phyloP scores from a whole-genome alignment of 2,329 filamentous ascomycete species.

The Microdochium bolleyi region DNA sequence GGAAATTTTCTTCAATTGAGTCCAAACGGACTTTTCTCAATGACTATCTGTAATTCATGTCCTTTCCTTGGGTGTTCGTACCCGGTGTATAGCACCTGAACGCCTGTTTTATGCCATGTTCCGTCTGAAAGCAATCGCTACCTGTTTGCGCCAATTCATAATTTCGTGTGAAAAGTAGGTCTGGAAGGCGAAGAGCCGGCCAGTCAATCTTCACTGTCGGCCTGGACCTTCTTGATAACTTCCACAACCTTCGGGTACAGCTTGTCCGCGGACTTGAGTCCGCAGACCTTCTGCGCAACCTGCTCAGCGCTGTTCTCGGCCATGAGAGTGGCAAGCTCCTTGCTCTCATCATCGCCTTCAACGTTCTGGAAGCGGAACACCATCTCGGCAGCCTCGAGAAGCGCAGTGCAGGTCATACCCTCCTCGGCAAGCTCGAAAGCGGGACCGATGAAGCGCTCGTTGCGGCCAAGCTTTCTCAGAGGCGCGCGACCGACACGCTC shows the following conservation, averaged over 20 bases:
- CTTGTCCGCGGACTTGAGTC: constrained; percentile 67
- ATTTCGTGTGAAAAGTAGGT: not conserved
- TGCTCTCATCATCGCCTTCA: constrained; percentile 82
- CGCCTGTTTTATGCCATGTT: not conserved
- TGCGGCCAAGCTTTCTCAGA: constrained; percentile 85
- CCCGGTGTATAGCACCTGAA: not conserved
- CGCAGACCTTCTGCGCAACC: constrained; percentile 74
- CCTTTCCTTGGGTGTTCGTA: not conserved
- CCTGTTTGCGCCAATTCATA: not conserved
- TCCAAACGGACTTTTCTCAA: not conserved
- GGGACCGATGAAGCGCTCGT: constrained; percentile 92
- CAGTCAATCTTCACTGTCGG: constrained; percentile 41
- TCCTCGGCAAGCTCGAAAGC: constrained; percentile 82
- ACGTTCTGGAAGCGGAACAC: constrained; percentile 94
- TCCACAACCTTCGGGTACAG: constrained; percentile 69
- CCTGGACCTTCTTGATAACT: constrained; percentile 78
- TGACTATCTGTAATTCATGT: not conserved
- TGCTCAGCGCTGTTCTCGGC: constrained; percentile 63
- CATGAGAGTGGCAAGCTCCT: constrained; percentile 79
- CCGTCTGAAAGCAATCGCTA: not conserved
- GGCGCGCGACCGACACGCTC: constrained; percentile 94
- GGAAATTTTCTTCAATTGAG: not conserved
- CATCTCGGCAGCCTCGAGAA: constrained; percentile 83
- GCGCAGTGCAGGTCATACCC: constrained; percentile 61
- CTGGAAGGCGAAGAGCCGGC: not conserved